These are phyloP conservation scores for Saccharomyces eubayanus DNA, from an alignment of 805 yeast species.

Conservation along the genomic window DNA sequence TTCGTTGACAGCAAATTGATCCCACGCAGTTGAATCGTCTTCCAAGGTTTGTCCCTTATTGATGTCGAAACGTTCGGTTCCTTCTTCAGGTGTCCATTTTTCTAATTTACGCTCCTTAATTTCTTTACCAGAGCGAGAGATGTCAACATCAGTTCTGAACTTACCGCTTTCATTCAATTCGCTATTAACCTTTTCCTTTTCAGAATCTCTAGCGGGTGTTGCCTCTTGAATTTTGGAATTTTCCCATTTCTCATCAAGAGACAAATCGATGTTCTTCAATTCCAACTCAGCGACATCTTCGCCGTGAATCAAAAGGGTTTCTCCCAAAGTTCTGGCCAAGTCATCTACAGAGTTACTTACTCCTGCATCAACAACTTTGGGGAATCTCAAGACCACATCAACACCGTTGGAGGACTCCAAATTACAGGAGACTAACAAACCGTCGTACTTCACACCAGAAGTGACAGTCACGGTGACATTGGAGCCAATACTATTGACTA, in stretches of 20 bases:
- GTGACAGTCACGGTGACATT: slow-evolving; percentile 49
- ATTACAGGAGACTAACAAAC: slow-evolving; percentile 46
- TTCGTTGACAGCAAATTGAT: slow-evolving; percentile 89
- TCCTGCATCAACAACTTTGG: slow-evolving; percentile 35
- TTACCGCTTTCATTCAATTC: slow-evolving; percentile 14
- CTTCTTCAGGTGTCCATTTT: slow-evolving; percentile 73
- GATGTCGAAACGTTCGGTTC: slow-evolving; percentile 7
- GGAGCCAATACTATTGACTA: slow-evolving; percentile 54
- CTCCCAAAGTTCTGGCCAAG: slow-evolving; percentile 15
- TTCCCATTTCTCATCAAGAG: slow-evolving; percentile 19
- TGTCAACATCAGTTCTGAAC: slow-evolving; percentile 83
- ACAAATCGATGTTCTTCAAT: slow-evolving; percentile 29
- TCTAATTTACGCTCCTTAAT: slow-evolving; percentile 65
- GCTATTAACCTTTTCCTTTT: slow-evolving; percentile 6
- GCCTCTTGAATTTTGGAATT: slow-evolving; percentile 6
- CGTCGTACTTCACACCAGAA: slow-evolving; percentile 53
- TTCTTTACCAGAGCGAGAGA: slow-evolving; percentile 42
- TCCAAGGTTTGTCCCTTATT: slow-evolving; percentile 28
- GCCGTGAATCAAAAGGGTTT: slow-evolving; percentile 24
- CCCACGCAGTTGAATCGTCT: slow-evolving; percentile 51
- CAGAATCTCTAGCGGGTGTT: slow-evolving; percentile 5
- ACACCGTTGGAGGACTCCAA: slow-evolving; percentile 39
- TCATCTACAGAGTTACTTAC: slow-evolving; percentile 22
- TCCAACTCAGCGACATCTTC: slow-evolving; percentile 36
- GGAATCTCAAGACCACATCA: slow-evolving; percentile 48